Evolutionary conservation across 2,329 filamentous ascomycete species (phyloP).

Genomic region (Alternaria brassicae): DNA sequence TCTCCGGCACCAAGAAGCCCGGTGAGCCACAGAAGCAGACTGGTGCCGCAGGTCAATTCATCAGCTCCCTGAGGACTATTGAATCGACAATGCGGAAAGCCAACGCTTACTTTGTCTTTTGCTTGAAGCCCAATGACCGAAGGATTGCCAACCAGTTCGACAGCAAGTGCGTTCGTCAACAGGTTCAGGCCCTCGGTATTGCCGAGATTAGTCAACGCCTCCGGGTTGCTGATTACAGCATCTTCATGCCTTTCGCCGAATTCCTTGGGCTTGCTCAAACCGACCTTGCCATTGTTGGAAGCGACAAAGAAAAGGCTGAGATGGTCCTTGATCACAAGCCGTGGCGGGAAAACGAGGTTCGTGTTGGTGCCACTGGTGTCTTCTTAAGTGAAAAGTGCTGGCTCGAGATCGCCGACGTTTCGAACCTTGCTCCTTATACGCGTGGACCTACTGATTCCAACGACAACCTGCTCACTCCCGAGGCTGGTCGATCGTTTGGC

Average conservation of each 20-base stretch:
- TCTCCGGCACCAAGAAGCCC: slow-evolving; percentile 51
- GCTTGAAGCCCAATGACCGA: slow-evolving; percentile 94
- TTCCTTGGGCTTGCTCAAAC: slow-evolving; percentile 88
- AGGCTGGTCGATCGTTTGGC: slow-evolving; percentile 61
- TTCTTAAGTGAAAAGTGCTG: slow-evolving; percentile 97
- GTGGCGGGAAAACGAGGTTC: slow-evolving; percentile 91
- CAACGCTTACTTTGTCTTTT: slow-evolving; percentile 96
- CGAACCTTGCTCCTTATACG: slow-evolving; percentile 61
- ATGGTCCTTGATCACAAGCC: slow-evolving; percentile 89
- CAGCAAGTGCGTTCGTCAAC: slow-evolving; percentile 94
- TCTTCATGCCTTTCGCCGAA: slow-evolving; percentile 95
- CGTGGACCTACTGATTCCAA: slow-evolving; percentile 33
- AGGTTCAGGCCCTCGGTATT: slow-evolving; percentile 94
- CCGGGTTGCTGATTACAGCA: slow-evolving; percentile 90
- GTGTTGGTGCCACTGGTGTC: slow-evolving; percentile 88
- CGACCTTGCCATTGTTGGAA: slow-evolving; percentile 86
- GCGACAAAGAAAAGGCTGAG: slow-evolving; percentile 89
- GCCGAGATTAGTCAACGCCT: slow-evolving; percentile 95
- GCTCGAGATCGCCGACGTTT: slow-evolving; percentile 83
- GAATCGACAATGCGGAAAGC: slow-evolving; percentile 85
- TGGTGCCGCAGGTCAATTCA: slow-evolving; percentile 90
- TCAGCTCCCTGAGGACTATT: slow-evolving; percentile 87
- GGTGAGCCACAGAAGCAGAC: slow-evolving; percentile 64
- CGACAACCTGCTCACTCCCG: slow-evolving; percentile 65
- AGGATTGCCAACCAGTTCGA: slow-evolving; percentile 99